Percentiles rank a stretch among this genome's conserved stretches.
These are phyloP conservation scores for Teunomyces tritomae DNA, from an alignment of 805 yeast genomes.

Conservation along the genomic window DNA sequence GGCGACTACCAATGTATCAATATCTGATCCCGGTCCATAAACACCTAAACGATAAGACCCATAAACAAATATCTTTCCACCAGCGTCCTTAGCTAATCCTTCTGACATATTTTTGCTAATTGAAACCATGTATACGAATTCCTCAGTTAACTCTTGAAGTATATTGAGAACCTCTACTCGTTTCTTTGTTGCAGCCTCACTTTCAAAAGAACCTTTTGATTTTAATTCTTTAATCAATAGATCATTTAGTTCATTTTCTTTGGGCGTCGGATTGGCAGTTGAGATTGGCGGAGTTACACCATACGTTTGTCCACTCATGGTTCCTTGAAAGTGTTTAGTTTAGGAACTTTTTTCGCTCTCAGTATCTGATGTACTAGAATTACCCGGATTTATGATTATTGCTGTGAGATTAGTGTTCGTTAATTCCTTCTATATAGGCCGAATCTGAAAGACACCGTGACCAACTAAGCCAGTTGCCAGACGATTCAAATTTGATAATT, in stretches of 20 bases:
- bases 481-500: background rate
- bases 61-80: slow-evolving; percentile 94
- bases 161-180: slow-evolving; percentile 71
- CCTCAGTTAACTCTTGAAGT: slow-evolving; percentile 71
- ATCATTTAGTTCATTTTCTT: slow-evolving; percentile 76
- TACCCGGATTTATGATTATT: background rate
- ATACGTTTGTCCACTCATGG: slow-evolving; percentile 28
- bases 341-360: background rate
- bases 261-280: slow-evolving; percentile 76
- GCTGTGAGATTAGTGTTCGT: background rate
- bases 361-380: background rate
- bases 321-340: background rate
- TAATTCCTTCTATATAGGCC: too few relatives aligned
- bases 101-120: slow-evolving; percentile 87
- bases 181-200: slow-evolving; percentile 77
- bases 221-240: slow-evolving; percentile 74
- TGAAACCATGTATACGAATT: slow-evolving; percentile 81
- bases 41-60: slow-evolving; percentile 96
- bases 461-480: background rate
- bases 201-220: slow-evolving; percentile 82
- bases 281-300: slow-evolving; percentile 88
- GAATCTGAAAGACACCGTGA: too few relatives aligned
- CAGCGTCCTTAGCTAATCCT: slow-evolving; percentile 96
- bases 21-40: slow-evolving; percentile 97
- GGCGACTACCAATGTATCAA: slow-evolving; percentile 93